Base-by-base conservation (phyloP, 345 rosid species). In the Lepidium didymum region DNA sequence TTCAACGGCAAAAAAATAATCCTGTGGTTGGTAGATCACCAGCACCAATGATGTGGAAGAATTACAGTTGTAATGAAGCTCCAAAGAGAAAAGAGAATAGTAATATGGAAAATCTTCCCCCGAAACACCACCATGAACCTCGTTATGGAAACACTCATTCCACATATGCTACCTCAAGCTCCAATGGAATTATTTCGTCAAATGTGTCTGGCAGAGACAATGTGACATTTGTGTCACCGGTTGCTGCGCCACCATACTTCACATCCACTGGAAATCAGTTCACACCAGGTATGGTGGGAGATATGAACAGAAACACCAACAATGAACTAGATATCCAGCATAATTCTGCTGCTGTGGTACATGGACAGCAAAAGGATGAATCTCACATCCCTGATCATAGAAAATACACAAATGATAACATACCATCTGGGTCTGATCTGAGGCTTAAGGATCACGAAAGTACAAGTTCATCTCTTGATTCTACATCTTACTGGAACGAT, bases 31-130 rank as follows among this genome's bases (percentile, higher is more conserved):
- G 90, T 69, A 85, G 82, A 64, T 86, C 92, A 14, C 96, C 94
- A 51, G 82, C 81, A 31, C 94, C 97, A 13, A 78, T 85, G 83
- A 81, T 81, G 89, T 80, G 87, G 96, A 95, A 89, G 80, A 95
- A 84, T 46, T 85, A 86, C 77, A 84, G 90, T 63, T 75, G 77
- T 77, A 95, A 91, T 75, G 97, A 91, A 69, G 85, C 93, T 35
- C 94, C 99, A 29, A 82, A 75, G 64, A 85, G 79, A 70, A 95
- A 86, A 29, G 96, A 88, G 45, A 85, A 84, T 78, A 79, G 78
- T 72, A 77, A 84, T 67, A 83, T 76, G 85, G 90, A 87, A 29
- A 85, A 87, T 63, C 67, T 84, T 61, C 79, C 82, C 68, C 90
- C 96, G 5, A 86, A 81, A 81, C 83, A 80, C 42, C 89, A 83